Base-by-base conservation (phyloP, 1,284 basidiomycete genomes). In the Sphaerobolus stellatus region DNA sequence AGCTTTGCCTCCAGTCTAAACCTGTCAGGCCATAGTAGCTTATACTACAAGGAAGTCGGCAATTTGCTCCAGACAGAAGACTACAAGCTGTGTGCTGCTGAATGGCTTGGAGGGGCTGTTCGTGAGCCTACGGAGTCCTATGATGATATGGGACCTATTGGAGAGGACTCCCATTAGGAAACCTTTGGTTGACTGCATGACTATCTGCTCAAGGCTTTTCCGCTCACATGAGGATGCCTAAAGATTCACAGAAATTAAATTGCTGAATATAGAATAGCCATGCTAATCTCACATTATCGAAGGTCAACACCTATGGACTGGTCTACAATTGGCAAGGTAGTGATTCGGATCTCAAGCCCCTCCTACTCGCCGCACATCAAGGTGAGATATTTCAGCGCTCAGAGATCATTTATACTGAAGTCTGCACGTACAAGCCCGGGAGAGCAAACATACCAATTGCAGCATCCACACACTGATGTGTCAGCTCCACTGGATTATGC, bases 291-390 rank as follows among this genome's bases (percentile, higher is more conserved):
- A 67, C 75, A 27, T 63, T 84, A 49, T 79, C 77, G 1, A 78
- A 80, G 57, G 80, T 90, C 57, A 83, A 86, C 61, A 80, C 81
- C 0, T 83, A 83, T 56, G 88, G 82, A 0, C 67, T 90, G 14
- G 72, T 90, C 1, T 88, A 79, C 61, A 77, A 78, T 11, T 86
- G 84, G 80, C 65, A 74, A 38, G 89, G 88, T 36, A 75, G 75
- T 1, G 74, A 85, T 56, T 44, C 64, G 1, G 66, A 68, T 5
- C 71, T 88, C 57, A 85, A 88, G 65, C 88, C 88, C 1, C 64
- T 88, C 2, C 72, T 90, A 33, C 68, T 91, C 33, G 76, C 80
- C 18, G 84, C 76, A 1, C 87, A 90, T 64, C 83, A 88, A 72
- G 84, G 83, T 76, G 16, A 14, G n/a, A n/a, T n/a, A n/a, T n/a